A percentile compares a stretch with the other conserved stretches of the same genome.
Conservation (phyloP, 1,139 yeast species). For the Geotrichum australiense region DNA sequence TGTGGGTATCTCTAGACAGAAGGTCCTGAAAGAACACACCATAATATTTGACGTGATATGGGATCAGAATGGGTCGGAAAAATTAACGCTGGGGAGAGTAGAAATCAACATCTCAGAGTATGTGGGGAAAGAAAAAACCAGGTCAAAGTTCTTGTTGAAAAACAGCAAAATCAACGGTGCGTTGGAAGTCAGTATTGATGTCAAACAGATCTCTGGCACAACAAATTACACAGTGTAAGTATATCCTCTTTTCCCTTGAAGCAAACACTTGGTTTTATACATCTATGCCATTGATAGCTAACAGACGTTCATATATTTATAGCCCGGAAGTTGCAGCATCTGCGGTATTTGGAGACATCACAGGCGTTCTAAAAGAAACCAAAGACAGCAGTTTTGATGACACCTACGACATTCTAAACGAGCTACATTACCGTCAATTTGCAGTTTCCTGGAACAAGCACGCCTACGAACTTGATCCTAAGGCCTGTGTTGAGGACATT, state of each 20-base stretch:
- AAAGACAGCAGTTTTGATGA: conserved; percentile 9
- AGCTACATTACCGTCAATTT: conserved; percentile 52
- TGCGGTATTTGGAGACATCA: conserved; percentile 18
- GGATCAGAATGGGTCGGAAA: conserved; percentile 30
- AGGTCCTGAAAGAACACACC: conserved; percentile 26
- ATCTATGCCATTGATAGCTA: conserved; percentile 1
- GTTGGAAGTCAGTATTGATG: conserved; percentile 45
- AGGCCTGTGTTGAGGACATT: conserved; percentile 67
- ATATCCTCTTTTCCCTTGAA: conserved; percentile 20
- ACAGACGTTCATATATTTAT: neutral
- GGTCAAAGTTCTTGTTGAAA: conserved; percentile 60
- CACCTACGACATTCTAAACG: conserved; percentile 8
- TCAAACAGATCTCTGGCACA: conserved; percentile 42
- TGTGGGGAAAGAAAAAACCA: conserved; percentile 45
- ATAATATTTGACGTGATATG: conserved; percentile 36
- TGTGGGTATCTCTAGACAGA: conserved; percentile 37
- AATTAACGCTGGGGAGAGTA: conserved; percentile 54
- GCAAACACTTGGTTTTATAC: conserved; percentile 11
- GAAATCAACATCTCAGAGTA: conserved; percentile 69
- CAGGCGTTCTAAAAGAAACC: conserved; percentile 17
- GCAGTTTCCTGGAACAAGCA: conserved; percentile 75
- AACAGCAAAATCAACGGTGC: conserved; percentile 80
- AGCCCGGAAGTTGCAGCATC: conserved; percentile 15
- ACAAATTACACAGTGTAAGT: conserved; percentile 29
- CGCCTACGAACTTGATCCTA: conserved; percentile 67